Conservation (phyloP, 208 protist species). For the Crithidia mellificae region DNA sequence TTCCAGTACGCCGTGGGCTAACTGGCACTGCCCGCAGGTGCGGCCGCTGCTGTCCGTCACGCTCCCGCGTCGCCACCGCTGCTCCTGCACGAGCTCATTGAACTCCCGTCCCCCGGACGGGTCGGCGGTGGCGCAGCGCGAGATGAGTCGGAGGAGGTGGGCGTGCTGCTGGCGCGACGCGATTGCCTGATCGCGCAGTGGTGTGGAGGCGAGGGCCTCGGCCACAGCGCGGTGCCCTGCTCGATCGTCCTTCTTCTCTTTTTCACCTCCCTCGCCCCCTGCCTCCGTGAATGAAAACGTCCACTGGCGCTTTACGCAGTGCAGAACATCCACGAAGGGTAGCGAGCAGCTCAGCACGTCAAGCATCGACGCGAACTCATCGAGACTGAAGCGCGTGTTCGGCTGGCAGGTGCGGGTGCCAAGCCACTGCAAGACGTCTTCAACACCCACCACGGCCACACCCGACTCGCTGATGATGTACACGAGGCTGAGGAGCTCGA, state of each 20-base stretch:
- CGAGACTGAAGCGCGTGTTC: conserved; percentile 32
- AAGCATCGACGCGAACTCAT: conserved; percentile 41
- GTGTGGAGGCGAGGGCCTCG: too few relatives aligned
- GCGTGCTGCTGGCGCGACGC: conserved; percentile 6
- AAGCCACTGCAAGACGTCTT: conserved; percentile 47
- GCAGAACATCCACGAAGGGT: conserved; percentile 48
- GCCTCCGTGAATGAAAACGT: neutral
- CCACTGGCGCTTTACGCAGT: conserved; percentile 22
- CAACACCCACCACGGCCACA: conserved; percentile 32
- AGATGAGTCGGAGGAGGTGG: conserved; percentile 15
- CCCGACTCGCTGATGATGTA: conserved; percentile 46
- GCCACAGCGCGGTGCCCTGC: too few relatives aligned
- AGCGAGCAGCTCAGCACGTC: conserved; percentile 56
- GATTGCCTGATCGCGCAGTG: neutral
- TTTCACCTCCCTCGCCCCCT: neutral
- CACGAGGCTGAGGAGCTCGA: conserved; percentile 41
- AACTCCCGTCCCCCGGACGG: conserved; percentile 10
- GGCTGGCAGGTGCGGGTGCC: conserved; percentile 11
- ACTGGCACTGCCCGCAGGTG: conserved; percentile 6
- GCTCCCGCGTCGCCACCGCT: conserved; percentile 10
- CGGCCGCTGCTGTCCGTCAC: neutral
- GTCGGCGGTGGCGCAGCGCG: conserved; percentile 14
- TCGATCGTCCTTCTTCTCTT: too few relatives aligned
- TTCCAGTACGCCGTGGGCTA: conserved; percentile 5
- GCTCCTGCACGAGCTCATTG: conserved; percentile 14